A percentile compares a stretch with the other conserved stretches of the same genome.
phyloP scores from a whole-genome alignment of 345 rosid species.

The Citrus trifoliata region DNA sequence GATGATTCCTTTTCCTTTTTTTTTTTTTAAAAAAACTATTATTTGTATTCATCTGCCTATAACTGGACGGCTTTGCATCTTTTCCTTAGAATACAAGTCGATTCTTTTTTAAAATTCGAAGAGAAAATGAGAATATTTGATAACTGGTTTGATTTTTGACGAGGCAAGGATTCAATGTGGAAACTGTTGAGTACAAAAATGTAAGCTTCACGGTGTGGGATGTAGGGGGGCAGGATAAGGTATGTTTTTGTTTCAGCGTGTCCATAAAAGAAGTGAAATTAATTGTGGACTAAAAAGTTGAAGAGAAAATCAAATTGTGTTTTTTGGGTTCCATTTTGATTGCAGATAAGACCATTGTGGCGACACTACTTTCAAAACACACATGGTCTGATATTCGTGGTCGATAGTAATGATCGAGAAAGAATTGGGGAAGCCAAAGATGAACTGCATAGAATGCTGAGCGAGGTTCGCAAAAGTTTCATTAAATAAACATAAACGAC shows the following conservation, averaged over 20 bases:
- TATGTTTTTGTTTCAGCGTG: background rate
- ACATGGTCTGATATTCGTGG: constrained; percentile 63
- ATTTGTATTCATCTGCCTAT: too few species aligned
- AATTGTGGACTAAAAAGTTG: background rate
- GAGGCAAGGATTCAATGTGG: constrained; percentile 55
- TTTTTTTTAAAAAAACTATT: too few species aligned
- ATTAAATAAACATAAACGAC: too few species aligned
- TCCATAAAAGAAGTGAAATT: background rate
- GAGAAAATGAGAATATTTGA: background rate
- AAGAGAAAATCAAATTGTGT: background rate
- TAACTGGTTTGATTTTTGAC: background rate
- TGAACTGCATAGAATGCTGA: constrained; percentile 63
- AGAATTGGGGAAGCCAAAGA: constrained; percentile 55
- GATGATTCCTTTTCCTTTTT: too few species aligned
- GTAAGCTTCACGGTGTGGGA: constrained; percentile 77
- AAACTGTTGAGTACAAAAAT: constrained; percentile 67
- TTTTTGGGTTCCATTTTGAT: background rate
- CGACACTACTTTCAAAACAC: constrained; percentile 68
- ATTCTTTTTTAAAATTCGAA: background rate
- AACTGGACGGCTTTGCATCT: background rate
- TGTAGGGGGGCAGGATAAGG: constrained; percentile 74
- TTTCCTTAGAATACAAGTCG: background rate
- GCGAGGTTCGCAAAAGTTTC: constrained; percentile 30
- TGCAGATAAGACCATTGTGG: constrained; percentile 64
- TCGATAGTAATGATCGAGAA: constrained; percentile 65